These are phyloP conservation scores for Phyllachora maydis DNA, from an alignment of 2,329 filamentous ascomycete species.

Conservation along the genomic window DNA sequence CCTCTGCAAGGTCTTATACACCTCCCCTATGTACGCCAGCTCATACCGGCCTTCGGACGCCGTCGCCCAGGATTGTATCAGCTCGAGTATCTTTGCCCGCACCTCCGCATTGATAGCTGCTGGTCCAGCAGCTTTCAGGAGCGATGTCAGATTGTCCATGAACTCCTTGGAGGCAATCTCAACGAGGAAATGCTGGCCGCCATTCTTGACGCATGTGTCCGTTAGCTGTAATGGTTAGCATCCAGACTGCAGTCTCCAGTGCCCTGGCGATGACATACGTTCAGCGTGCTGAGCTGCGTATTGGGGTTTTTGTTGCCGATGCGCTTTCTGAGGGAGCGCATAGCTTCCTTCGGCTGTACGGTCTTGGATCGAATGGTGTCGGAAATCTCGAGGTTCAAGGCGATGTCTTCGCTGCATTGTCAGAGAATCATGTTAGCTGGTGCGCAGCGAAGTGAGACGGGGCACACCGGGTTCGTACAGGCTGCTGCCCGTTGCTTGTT, in stretches of 20 bases:
- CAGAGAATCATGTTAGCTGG: constrained; percentile 2
- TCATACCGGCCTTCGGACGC: constrained; percentile 74
- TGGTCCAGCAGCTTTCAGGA: constrained; percentile 65
- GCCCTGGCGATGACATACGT: constrained; percentile 29
- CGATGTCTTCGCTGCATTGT: constrained; percentile 64
- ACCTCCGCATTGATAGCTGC: constrained; percentile 70
- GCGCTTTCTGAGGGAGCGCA: constrained; percentile 84
- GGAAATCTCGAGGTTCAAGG: constrained; percentile 93
- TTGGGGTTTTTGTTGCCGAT: constrained; percentile 98
- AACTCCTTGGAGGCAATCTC: constrained; percentile 96
- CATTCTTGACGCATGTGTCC: constrained; percentile 97
- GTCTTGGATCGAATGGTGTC: constrained; percentile 95
- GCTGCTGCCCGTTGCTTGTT: constrained; percentile 84
- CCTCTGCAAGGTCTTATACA: constrained; percentile 61
- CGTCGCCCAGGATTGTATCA: constrained; percentile 84
- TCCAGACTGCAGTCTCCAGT: neutral
- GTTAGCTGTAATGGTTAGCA: constrained; percentile 40
- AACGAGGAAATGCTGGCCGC: constrained; percentile 79
- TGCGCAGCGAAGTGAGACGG: constrained; percentile 1
- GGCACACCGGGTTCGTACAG: constrained; percentile 36
- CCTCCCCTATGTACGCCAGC: constrained; percentile 69
- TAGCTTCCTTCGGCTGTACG: constrained; percentile 91
- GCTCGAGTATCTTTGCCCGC: constrained; percentile 72
- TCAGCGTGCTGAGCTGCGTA: constrained; percentile 82
- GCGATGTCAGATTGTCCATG: constrained; percentile 87